Base-by-base conservation (phyloP, 2,329 filamentous ascomycete species). In the Pseudogymnoascus sp. region DNA sequence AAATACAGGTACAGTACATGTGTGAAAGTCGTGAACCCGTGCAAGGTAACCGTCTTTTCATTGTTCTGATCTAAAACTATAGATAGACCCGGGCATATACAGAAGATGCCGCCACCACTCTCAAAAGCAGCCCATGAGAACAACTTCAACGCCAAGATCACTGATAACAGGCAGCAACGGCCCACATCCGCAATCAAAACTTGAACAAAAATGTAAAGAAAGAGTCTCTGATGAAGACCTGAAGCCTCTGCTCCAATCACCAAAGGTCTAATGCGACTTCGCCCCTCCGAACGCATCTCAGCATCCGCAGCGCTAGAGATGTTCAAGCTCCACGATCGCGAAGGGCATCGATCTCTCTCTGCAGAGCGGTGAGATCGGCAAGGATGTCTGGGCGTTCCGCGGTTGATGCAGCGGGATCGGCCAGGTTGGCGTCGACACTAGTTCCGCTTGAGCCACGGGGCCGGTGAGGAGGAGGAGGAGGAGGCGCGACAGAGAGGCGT, bases 341-440 rank as follows among this genome's bases (percentile, higher is more conserved):
- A 48, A 88, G 70, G 3, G 84, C 88, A 74, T 93, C 89, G 39
- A 93, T 89, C 70, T 93, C 90, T 70, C 82, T 82, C 74, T 91
- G 89, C 65, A 93, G 74, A 21, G 85, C 85, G 55, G 84, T 82
- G 62, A 93, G 74, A 71, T 92, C 88, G 1, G 88, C 88, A 66
- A 93, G 74, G 63, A 92, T 90, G 69, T 89, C 83, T 42, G 74
- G 73, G 1, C 77, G n/a, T 35, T 35, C 48, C 31, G 60, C 35
- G 59, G 62, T 67, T 51, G 61, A 62, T 13, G 67, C 67, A 25
- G 60, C 59, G 7, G 65, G 55, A 0, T 62, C 61, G 64, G 41
- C 64, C 63, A 59, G 71, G 62, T 61, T 69, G 58, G 44, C 65
- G 48, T 68, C 69, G 58, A 64, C 68, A 36, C 69, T 69, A 33